Base-by-base conservation (phyloP, 129 eudicot species). In the Centaurea solstitialis region DNA sequence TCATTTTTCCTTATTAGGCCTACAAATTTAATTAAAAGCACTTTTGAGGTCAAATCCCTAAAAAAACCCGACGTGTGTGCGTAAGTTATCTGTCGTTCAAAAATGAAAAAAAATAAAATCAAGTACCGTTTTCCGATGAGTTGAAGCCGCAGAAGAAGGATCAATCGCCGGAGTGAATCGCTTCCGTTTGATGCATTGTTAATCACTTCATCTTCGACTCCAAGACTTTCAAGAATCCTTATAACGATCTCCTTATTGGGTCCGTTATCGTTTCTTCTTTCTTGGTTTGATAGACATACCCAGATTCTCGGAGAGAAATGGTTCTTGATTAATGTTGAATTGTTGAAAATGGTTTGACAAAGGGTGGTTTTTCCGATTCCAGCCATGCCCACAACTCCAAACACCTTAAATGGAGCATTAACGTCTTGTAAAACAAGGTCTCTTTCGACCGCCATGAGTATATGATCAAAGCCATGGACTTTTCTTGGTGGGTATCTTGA, bases 301-400 rank as follows among this genome's bases (percentile, higher is more conserved):
- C 93, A 89, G 5, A 87, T 77, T 35, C 89, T 80, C 7, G 89
- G 89, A 37, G 39, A 72, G 61, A 85, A 89, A 20, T 71, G 50
- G 7, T 83, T 21, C 57, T 24, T 87, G 39, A 89, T 85, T 38
- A 6, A 30, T 10, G 33, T 5, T 10, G 26, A 20, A 28, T 23
- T 18, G 41, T 23, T 13, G 57, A 85, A 85, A 28, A 85, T 33
- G 3, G 62, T 4, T 11, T 88, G 91, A 57, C 85, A 82, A 79
- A 88, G 80, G 9, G 87, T 76, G 0, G 91, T 88, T 59, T 88
- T 88, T 9, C 91, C 91, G 2, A 88, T 81, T 40, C 91, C 93
- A 1, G 86, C 79, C 23, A 78, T 83, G 11, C 93, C 93, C 45
- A 80, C 67, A 53, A 89, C 76, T 3, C 88, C 93, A 75, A 82